Conservation (phyloP, 176 grass and related monocot species). For the Bothriochloa decipiens region DNA sequence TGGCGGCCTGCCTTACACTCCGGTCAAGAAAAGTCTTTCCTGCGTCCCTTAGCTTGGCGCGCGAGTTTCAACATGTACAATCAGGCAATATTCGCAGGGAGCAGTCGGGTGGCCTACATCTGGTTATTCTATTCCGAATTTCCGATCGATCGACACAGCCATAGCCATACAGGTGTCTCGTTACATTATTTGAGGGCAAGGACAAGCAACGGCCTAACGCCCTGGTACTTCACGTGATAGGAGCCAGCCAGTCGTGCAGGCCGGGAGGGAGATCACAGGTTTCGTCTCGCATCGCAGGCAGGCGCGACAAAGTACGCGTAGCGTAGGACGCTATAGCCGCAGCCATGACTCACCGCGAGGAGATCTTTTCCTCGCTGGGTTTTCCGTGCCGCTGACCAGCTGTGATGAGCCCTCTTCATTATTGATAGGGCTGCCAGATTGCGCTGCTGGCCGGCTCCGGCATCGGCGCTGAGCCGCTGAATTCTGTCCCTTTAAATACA, state of each 20-base stretch:
- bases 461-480: constrained; percentile 27
- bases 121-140: constrained; percentile 19
- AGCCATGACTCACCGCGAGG: constrained; percentile 5
- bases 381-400: constrained; percentile 45
- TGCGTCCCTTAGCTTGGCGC: background rate
- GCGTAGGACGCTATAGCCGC: background rate
- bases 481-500: constrained; percentile 46
- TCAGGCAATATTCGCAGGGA: background rate
- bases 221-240: constrained; percentile 45
- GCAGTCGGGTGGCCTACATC: background rate
- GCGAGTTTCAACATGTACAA: constrained; percentile 3
- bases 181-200: constrained; percentile 20
- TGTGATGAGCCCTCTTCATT: constrained; percentile 26
- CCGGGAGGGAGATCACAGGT: constrained; percentile 16
- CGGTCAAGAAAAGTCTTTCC: background rate
- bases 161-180: constrained; percentile 44
- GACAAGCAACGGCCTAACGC: background rate
- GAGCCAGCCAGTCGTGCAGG: background rate
- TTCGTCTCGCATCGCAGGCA: background rate
- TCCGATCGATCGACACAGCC: background rate
- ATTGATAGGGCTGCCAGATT: constrained; percentile 28
- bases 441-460: background rate
- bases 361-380: constrained; percentile 40
- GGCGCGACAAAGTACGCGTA: background rate
- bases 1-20: constrained; percentile 3